Evolutionary conservation across 2,329 filamentous ascomycete species (phyloP).

Genomic region (Mycosphaerelloides madeirae): DNA sequence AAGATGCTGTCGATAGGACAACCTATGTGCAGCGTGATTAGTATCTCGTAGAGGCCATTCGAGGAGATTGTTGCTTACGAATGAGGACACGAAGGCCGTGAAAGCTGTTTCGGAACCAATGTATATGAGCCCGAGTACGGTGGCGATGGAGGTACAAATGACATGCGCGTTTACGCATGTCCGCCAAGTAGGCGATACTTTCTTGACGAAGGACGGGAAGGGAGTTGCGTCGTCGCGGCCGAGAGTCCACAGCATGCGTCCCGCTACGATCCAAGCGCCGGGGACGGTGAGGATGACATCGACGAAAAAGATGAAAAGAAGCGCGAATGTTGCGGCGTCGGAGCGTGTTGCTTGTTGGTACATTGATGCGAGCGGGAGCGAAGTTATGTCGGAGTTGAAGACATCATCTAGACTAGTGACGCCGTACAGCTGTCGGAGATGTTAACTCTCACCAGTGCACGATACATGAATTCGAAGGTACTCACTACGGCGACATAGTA

Average conservation of each 20-base stretch:
- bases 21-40: constrained; percentile 53
- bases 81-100: constrained; percentile 54
- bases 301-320: constrained; percentile 46
- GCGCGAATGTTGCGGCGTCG: constrained; percentile 38
- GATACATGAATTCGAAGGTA: background rate
- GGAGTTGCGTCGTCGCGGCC: constrained; percentile 55
- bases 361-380: constrained; percentile 60
- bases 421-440: constrained; percentile 44
- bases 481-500: constrained; percentile 33
- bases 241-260: constrained; percentile 61
- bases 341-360: constrained; percentile 50
- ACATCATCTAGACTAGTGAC: constrained; percentile 56
- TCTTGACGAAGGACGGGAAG: constrained; percentile 45
- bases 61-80: constrained; percentile 21
- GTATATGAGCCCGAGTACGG: constrained; percentile 59
- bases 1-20: constrained; percentile 53
- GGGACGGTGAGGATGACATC: constrained; percentile 50
- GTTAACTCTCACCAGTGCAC: background rate
- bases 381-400: constrained; percentile 38
- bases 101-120: constrained; percentile 64
- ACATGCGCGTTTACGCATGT: constrained; percentile 56
- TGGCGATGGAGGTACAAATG: constrained; percentile 46
- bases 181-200: constrained; percentile 44
- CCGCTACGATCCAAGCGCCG: constrained; percentile 56
- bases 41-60: too few relatives aligned